Percentiles rank a stretch among this genome's conserved stretches.
phyloP scores from a whole-genome alignment of 1,284 basidiomycete genomes.

The Schizopora paradoxa region DNA sequence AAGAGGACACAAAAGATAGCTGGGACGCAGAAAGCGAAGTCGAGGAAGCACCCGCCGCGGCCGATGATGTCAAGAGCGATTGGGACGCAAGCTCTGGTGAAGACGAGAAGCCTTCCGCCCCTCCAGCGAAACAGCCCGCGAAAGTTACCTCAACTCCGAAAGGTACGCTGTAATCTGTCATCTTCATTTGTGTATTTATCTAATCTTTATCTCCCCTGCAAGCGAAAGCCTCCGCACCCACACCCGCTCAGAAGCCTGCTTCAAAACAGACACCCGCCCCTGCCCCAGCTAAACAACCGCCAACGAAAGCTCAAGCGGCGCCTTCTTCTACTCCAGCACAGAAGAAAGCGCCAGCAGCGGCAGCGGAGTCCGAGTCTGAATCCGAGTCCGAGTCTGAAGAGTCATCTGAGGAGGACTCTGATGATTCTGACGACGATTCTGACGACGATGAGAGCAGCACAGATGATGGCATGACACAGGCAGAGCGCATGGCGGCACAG shows the following conservation, averaged over 20 bases:
- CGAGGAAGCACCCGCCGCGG: constrained; percentile 30
- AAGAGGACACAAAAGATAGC: constrained; percentile 62
- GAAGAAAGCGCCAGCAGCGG: constrained; percentile 21
- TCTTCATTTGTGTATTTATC: not conserved
- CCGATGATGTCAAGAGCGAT: constrained; percentile 58
- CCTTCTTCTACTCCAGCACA: constrained; percentile 25
- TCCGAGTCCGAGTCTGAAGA: constrained; percentile 36
- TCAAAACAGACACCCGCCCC: not conserved
- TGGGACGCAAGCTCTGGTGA: constrained; percentile 86
- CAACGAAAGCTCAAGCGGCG: constrained; percentile 25
- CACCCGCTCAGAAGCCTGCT: too few species aligned
- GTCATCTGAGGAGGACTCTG: constrained; percentile 35
- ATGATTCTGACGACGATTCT: constrained; percentile 41
- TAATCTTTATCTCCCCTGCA: not conserved
- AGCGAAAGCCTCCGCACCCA: constrained; percentile 4
- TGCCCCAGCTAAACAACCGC: constrained; percentile 1
- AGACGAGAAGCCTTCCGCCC: constrained; percentile 30
- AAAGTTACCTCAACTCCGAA: not conserved
- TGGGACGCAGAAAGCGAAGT: constrained; percentile 78
- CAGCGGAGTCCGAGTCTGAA: constrained; percentile 28
- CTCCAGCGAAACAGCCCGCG: not conserved
- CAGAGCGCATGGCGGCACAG: constrained; percentile 67
- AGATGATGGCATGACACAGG: constrained; percentile 57
- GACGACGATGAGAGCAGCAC: constrained; percentile 38
- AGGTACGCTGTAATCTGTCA: not conserved